Evolutionary conservation across 768 basidiomycete genomes (phyloP), one percentile per base, ranked within the genome.

Genomic region (Termitomyces sp.): DNA sequence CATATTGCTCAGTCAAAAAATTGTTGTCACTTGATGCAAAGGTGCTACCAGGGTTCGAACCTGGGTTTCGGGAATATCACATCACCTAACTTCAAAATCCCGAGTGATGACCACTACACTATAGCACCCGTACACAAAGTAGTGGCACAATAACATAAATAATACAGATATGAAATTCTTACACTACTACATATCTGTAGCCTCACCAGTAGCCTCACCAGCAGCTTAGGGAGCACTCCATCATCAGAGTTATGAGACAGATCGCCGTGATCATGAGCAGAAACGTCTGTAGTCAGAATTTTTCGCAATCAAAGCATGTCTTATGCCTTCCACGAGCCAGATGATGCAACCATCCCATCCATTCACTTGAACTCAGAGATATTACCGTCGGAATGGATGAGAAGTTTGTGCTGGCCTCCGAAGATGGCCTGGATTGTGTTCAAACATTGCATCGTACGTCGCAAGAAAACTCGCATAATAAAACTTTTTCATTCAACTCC

Each of bases 311-410:
- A 45, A 49, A 26, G 38, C 20, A 38, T 32, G 35, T 70, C 80
- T 60, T 61, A 85, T 79, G 85, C 70, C 63, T 87, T 87, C 88
- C 56, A 79, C 88, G 0, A 83, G 84, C 47, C 80, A 62, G 75
- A 20, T 62, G 72, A 62, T 88, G 86, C 86, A 87, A 90, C n/a
- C 68, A 69, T 0, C 59, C 64, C 14, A 81, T n/a, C 64, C 24
- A 78, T 70, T 9, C 73, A 70, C 63, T 79, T 84, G 41, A 88
- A 68, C 14, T 84, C 79, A 5, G 73, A 52, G 18, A 90, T 64
- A 40, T 71, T 77, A 83, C 86, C 88, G 8, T 72, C 64, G 49
- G 74, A 71, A 30, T 69, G 70, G 38, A 72, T 70, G 50, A 85
- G 72, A 22, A 79, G 74, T 18, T 65, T 64, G 22, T 72, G 67